A percentile compares a stretch with the other conserved stretches of the same genome.
Conservation (phyloP, 345 rosid species). For the Kandelia obovata region DNA sequence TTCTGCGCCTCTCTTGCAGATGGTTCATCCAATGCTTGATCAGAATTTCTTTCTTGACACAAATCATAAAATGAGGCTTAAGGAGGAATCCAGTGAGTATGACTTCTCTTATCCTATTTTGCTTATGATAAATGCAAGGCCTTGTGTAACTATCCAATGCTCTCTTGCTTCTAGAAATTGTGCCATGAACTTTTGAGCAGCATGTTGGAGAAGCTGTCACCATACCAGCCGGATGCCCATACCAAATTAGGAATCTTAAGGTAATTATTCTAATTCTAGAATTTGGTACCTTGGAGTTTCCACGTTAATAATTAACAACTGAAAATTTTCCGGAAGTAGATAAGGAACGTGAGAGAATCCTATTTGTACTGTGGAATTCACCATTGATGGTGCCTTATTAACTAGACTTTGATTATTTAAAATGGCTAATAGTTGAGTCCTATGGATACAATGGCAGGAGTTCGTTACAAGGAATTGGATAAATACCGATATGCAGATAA, state of each 20-base stretch:
- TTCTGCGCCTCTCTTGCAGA: constrained; percentile 39
- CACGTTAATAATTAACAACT: no score
- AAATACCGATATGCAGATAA: no score
- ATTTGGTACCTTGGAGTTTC: no score
- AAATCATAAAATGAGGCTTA: constrained; percentile 70
- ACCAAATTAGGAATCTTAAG: constrained; percentile 81
- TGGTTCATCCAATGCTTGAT: constrained; percentile 76
- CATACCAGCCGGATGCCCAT: constrained; percentile 92
- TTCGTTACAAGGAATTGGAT: no score
- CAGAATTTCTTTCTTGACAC: constrained; percentile 78
- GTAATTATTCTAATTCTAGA: constrained; percentile 24
- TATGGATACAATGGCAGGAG: no score
- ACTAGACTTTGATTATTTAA: no score
- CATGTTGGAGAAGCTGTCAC: constrained; percentile 92
- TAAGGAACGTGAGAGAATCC: no score
- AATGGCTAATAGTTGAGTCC: no score
- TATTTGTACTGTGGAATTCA: no score
- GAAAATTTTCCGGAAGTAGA: no score
- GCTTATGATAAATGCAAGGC: neutral
- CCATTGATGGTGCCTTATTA: no score
- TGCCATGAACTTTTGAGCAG: constrained; percentile 93
- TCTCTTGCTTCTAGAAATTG: constrained; percentile 51
- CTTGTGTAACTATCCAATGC: neutral
- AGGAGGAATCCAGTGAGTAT: constrained; percentile 76
- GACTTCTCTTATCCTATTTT: constrained; percentile 1